Evolutionary conservation across 202 grass and related monocot genomes (phyloP), one percentile per base, ranked within the genome.

Genomic region (Hordeum pubiflorum): DNA sequence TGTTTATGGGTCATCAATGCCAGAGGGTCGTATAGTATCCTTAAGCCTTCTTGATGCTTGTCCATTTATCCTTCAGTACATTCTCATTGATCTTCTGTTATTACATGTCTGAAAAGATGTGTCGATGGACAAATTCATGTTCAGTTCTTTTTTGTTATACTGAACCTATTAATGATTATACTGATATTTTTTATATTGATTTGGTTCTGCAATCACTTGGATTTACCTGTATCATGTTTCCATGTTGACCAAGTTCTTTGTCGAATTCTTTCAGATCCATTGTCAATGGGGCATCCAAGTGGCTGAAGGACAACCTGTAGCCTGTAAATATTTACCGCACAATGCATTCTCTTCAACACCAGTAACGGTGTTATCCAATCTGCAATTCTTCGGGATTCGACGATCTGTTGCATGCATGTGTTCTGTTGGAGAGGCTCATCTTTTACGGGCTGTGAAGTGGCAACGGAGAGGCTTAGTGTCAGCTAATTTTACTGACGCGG

Each of bases 271-370:
- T 79, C 83, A 94, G 91, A 72, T 94, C 91, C 17, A 60, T 94
- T 76, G 76, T 57, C 52, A 84, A 81, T 41, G 86, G 88, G 2
- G 88, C 88, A 33, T 77, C 87, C 10, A 94, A 94, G 70, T 94
- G 91, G 91, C 83, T 94, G 44, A 89, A 88, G 21, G 86, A 89
- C 76, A 94, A 89, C 75, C 72, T 94, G 71, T 94, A 89, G 77
- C 63, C 58, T 82, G 87, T 79, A 82, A 86, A 89, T 89, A 82
- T 78, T 66, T 82, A 50, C 56, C 10, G 20, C 58, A 24, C 41
- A 13, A 78, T 41, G 41, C 36, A 65, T 56, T 43, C 9, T 78
- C 14, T 87, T 63, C 41, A 41, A 11, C 38, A 48, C 21, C 9
- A 20, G 43, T 24, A 7, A 13, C 56, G 79, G 34, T 43, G 39